phyloP scores from a whole-genome alignment of 352 stramenopile species.

The Elongisporangium senticosum region DNA sequence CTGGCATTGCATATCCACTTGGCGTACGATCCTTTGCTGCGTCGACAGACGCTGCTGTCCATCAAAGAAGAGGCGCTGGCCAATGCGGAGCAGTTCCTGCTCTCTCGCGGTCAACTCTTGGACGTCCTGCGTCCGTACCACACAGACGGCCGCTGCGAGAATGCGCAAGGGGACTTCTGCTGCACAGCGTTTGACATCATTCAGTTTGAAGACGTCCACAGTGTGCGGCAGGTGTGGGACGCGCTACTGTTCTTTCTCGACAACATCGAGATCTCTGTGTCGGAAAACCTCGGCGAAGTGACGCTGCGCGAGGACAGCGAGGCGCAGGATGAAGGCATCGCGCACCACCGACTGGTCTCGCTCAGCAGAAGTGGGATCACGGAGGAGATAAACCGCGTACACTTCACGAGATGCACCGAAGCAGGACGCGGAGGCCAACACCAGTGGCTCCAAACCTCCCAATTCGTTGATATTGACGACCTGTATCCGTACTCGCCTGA shows the following conservation, averaged over 20 bases:
- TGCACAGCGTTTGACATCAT: constrained; percentile 23
- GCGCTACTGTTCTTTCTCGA: constrained; percentile 23
- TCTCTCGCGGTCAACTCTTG: constrained; percentile 16
- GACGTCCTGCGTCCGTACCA: constrained; percentile 19
- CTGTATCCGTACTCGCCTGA: constrained; percentile 23
- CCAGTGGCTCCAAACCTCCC: constrained; percentile 7
- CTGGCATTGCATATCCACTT: too few species aligned
- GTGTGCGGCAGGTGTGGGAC: constrained; percentile 30
- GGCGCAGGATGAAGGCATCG: constrained; percentile 15
- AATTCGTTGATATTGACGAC: constrained; percentile 32
- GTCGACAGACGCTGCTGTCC: constrained; percentile 13
- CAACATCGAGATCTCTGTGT: constrained; percentile 39
- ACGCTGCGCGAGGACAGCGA: constrained; percentile 34
- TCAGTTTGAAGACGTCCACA: constrained; percentile 20
- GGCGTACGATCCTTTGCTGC: not conserved
- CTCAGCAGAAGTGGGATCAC: constrained; percentile 6
- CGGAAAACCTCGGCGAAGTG: constrained; percentile 26
- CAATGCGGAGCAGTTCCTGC: constrained; percentile 23
- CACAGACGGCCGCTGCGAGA: constrained; percentile 22
- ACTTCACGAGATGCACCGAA: constrained; percentile 14
- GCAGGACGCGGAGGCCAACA: constrained; percentile 12
- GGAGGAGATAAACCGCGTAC: constrained; percentile 12
- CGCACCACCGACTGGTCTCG: constrained; percentile 27
- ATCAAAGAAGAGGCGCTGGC: constrained; percentile 21
- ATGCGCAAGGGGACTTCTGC: constrained; percentile 20